Conservation (phyloP, 2,329 filamentous ascomycete species). For the Beauveria scarabaeidicola region DNA sequence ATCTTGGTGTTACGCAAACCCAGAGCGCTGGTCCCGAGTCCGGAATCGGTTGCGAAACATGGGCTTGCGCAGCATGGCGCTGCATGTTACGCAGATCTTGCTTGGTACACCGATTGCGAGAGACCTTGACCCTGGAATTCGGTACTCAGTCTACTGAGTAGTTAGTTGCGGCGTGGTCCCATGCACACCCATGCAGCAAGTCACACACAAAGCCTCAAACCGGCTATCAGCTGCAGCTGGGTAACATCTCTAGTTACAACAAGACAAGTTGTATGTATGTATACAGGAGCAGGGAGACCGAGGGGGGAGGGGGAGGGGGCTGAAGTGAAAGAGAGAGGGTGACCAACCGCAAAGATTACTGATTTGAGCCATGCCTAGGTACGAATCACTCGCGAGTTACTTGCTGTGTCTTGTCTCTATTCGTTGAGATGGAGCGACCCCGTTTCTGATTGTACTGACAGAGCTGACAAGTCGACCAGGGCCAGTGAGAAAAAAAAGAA, state of each 20-base stretch:
- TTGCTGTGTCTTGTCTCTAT: not conserved
- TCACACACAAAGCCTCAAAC: not conserved
- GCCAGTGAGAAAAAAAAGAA: not conserved
- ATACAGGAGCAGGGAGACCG: too few species aligned
- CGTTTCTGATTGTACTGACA: not conserved
- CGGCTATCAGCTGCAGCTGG: not conserved
- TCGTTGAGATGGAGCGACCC: not conserved
- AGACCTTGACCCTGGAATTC: not conserved
- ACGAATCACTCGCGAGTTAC: not conserved
- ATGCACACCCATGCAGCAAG: not conserved
- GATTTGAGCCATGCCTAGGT: not conserved
- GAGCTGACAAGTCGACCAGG: not conserved
- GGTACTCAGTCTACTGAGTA: too few species aligned
- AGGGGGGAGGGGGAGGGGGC: not conserved
- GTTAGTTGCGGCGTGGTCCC: not conserved
- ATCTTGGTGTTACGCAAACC: not conserved
- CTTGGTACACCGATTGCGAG: not conserved
- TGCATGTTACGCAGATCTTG: not conserved
- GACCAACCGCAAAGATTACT: not conserved
- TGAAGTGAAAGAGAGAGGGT: not conserved
- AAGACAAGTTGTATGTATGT: not conserved
- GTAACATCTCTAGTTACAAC: not conserved
- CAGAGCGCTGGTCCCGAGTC: conserved; percentile 1
- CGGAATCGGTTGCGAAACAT: not conserved
- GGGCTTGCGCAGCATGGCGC: not conserved